Evolutionary conservation across 2,329 filamentous ascomycete genomes (phyloP), one percentile per base, ranked within the genome.

Genomic region (Hirsutella minnesotensis): DNA sequence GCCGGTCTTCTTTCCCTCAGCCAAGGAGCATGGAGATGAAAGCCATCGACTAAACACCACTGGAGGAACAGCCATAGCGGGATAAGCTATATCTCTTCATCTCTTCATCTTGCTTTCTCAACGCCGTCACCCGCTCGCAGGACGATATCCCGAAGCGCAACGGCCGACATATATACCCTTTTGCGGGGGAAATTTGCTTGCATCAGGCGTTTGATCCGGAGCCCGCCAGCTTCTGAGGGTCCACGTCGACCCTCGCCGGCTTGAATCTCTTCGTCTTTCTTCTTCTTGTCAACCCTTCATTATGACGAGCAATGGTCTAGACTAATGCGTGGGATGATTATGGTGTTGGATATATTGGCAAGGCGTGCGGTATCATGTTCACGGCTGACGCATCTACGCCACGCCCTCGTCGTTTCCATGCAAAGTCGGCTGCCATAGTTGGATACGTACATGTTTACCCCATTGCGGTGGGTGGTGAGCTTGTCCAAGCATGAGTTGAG

Each of bases 1-100:
- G 86, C 90, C 43, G 87, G 87, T n/a, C 64, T 96, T 49, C 62
- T 95, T 48, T 90, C 86, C 40, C 70, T 96, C 38, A 94, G 87
- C 54, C 86, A 94, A 64, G 90, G 89, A n/a, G 86, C 86, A 56
- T 95, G 89, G 88, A 75, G 78, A 56, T 83, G 63, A 74, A 35
- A 13, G 33, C 12, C 16, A 18, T 3, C 15, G 16, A 27, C 24
- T 27, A 7, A 27, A 27, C 12, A 27, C 12, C 24, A 27, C 12
- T 27, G 24, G 12, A 27, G 24, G 24, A n/a, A 27, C 16, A 18
- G 33, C 7, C 33, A 35, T 13, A 33, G n/a, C 15, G 15, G 33
- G 8, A 35, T 18, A n/a, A n/a, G 9, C 12, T 16, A 9, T 15
- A n/a, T 34, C 9, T 30, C 30, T n/a, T n/a, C 30, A n/a, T 35